Conservation (phyloP, 106 monocot species). For the Agapanthus africanus region DNA sequence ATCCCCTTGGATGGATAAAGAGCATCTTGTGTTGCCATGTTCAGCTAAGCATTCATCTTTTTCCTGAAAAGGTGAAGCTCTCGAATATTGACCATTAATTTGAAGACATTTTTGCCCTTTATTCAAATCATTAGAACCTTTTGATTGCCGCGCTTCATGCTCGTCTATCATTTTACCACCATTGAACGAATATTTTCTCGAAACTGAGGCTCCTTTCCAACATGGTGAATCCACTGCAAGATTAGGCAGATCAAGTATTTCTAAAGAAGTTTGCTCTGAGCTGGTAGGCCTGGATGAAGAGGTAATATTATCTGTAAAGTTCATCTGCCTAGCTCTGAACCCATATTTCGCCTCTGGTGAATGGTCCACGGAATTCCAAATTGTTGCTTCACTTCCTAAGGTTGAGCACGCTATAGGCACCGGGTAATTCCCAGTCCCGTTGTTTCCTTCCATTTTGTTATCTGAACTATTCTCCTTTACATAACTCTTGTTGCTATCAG, state of each 20-base stretch:
- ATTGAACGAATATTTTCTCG: constrained; percentile 25
- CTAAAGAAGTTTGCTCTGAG: constrained; percentile 24
- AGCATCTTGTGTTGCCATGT: not conserved
- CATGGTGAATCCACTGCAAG: constrained; percentile 63
- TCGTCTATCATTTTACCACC: constrained; percentile 10
- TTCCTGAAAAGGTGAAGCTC: not conserved
- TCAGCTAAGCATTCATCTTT: constrained; percentile 5
- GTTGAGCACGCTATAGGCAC: not conserved
- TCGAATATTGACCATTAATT: not conserved
- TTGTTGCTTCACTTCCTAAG: constrained; percentile 6
- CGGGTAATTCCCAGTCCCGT: not conserved
- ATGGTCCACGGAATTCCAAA: not conserved
- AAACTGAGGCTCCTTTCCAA: constrained; percentile 54
- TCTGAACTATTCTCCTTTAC: not conserved
- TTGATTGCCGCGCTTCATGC: not conserved
- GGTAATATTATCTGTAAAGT: not conserved
- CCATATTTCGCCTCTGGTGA: not conserved
- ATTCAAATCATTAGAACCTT: constrained; percentile 13
- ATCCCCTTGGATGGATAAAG: not conserved
- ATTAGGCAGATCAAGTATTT: constrained; percentile 36
- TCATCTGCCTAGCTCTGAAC: not conserved
- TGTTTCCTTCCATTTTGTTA: constrained; percentile 2
- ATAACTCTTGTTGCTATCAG: constrained; percentile 11
- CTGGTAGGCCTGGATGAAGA: constrained; percentile 14
- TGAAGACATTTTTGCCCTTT: constrained; percentile 13